These are phyloP conservation scores for Venturia effusa DNA, from an alignment of 2,329 filamentous ascomycete species.

Conservation along the genomic window DNA sequence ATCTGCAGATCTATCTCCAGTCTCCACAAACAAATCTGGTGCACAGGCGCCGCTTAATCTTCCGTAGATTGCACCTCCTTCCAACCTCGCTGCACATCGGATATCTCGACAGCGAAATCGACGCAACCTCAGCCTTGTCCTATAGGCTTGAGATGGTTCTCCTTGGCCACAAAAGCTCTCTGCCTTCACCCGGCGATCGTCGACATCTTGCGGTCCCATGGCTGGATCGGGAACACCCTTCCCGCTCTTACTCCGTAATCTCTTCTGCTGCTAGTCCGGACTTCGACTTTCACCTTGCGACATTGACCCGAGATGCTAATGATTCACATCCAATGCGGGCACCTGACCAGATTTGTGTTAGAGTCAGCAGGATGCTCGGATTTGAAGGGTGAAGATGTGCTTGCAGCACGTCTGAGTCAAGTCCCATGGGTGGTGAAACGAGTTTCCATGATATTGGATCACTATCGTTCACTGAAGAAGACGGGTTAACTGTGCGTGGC, in stretches of 20 bases:
- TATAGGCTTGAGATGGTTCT: background rate
- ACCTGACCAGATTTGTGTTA: background rate
- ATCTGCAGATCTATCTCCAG: background rate
- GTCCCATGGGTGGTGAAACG: background rate
- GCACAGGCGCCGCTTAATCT: background rate
- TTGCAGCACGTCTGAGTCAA: background rate
- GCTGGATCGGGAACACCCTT: slow-evolving; percentile 1
- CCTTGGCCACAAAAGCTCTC: background rate
- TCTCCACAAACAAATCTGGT: background rate
- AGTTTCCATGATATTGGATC: background rate
- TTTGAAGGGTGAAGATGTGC: background rate
- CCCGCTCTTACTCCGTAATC: background rate
- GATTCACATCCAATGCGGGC: background rate
- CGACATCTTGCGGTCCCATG: background rate
- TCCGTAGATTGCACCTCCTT: background rate
- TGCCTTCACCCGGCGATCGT: background rate
- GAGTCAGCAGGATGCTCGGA: background rate
- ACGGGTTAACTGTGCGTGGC: background rate
- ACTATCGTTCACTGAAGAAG: background rate
- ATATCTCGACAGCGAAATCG: background rate
- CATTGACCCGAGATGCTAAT: background rate
- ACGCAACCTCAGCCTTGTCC: background rate
- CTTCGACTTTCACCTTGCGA: background rate
- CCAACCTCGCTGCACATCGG: background rate
- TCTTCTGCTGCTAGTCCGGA: background rate